phyloP scores from a whole-genome alignment of 805 yeast genomes.

The Scheffersomyces spartinae region DNA sequence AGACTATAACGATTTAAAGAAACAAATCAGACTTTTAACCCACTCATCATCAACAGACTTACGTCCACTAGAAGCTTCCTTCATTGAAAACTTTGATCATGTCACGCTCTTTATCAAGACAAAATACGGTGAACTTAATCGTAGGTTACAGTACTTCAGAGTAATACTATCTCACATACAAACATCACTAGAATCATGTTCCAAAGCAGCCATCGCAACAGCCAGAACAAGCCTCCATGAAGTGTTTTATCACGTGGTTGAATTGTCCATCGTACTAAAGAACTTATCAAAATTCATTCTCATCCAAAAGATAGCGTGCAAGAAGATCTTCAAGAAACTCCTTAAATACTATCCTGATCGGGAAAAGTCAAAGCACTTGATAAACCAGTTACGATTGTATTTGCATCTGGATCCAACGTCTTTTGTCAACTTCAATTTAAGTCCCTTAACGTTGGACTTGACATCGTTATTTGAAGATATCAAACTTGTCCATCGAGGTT shows the following conservation, averaged over 20 bases:
- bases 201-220: not conserved
- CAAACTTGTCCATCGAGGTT: no score
- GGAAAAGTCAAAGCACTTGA: conserved; percentile 11
- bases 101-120: conserved; percentile 53
- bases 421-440: conserved; percentile 22
- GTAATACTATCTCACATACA: conserved; percentile 10
- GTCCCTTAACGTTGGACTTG: conserved; percentile 16
- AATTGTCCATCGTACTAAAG: conserved; percentile 38
- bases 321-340: conserved; percentile 66
- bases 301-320: conserved; percentile 62
- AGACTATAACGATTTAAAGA: conserved; percentile 70
- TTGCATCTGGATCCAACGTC: conserved; percentile 14
- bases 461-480: no score
- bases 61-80: conserved; percentile 25
- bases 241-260: conserved; percentile 24
- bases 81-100: conserved; percentile 49
- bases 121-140: conserved; percentile 51
- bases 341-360: conserved; percentile 29
- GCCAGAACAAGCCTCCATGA: conserved; percentile 12
- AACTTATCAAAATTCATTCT: conserved; percentile 59
- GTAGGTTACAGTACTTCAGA: conserved; percentile 29
- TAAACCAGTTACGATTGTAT: conserved; percentile 13
- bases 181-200: not conserved
- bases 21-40: conserved; percentile 50
- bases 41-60: conserved; percentile 5